A percentile compares a stretch with the other conserved stretches of the same genome.
Evolutionary conservation across 2,329 filamentous ascomycete genomes (phyloP).

Genomic region (Botrytis paeoniae): DNA sequence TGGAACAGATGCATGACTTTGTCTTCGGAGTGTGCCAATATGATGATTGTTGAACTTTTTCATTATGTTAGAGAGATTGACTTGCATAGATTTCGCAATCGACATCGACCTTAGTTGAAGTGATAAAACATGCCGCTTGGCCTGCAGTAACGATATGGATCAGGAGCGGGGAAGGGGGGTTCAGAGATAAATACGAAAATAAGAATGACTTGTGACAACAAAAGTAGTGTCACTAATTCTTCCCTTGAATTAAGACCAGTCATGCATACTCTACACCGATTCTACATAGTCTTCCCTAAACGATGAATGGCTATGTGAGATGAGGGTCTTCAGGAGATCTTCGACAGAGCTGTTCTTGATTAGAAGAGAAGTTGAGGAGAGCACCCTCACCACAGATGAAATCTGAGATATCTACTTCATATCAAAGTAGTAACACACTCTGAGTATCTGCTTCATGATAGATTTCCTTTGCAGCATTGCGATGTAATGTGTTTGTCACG

Average conservation of each 20-base stretch:
- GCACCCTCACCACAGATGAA: not conserved
- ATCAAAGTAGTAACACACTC: too few relatives aligned
- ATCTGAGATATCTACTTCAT: not conserved
- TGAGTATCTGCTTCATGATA: not conserved
- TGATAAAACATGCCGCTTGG: not conserved
- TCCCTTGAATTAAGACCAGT: not conserved
- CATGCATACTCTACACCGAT: not conserved
- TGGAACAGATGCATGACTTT: rapidly evolving
- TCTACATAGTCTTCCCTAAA: not conserved
- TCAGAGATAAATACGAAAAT: too few relatives aligned
- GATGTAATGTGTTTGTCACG: not conserved
- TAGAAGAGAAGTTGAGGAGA: not conserved
- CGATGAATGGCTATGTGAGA: rapidly evolving
- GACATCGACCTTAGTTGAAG: not conserved
- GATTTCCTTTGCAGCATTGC: rapidly evolving
- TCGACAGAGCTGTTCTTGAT: not conserved
- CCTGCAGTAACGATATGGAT: not conserved
- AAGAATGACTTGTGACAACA: too few relatives aligned
- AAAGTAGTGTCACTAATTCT: too few relatives aligned
- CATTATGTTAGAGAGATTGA: rapidly evolving
- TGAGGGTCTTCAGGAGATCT: not conserved
- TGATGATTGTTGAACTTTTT: not conserved
- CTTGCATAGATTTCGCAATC: not conserved
- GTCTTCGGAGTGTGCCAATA: not conserved
- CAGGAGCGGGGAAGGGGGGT: not conserved